These are phyloP conservation scores for Populus trichocarpa DNA, from an alignment of 441 rosid species.

Conservation along the genomic window DNA sequence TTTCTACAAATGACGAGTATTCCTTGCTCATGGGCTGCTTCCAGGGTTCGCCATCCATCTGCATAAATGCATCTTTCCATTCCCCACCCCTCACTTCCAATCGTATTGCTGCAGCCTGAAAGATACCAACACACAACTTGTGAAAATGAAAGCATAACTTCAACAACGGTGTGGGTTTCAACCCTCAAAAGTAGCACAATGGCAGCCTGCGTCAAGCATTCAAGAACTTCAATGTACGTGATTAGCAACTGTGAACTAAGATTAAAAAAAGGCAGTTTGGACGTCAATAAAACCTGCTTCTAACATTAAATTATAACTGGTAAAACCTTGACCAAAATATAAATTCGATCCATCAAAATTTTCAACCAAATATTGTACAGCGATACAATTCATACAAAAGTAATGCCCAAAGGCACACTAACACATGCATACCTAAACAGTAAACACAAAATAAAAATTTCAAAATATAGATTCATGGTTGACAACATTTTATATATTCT, in stretches of 20 bases:
- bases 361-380: neutral
- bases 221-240: neutral
- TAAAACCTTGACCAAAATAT: neutral
- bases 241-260: neutral
- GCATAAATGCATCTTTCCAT: conserved; percentile 83
- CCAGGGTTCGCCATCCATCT: conserved; percentile 99
- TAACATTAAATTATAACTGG: neutral
- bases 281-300: neutral
- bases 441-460: too few species aligned
- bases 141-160: neutral
- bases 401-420: neutral
- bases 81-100: conserved; percentile 88
- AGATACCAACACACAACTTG: neutral
- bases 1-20: conserved; percentile 69
- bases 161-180: neutral
- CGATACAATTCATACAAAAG: neutral
- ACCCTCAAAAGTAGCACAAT: neutral
- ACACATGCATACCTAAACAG: too few species aligned
- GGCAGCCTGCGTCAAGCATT: neutral
- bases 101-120: conserved; percentile 82
- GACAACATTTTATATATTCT: neutral
- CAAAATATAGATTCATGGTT: neutral
- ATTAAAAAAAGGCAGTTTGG: neutral
- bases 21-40: conserved; percentile 75
- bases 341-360: neutral